phyloP scores from a whole-genome alignment of 371 early-diverging fungal species.

The Rhizomucor miehei region DNA sequence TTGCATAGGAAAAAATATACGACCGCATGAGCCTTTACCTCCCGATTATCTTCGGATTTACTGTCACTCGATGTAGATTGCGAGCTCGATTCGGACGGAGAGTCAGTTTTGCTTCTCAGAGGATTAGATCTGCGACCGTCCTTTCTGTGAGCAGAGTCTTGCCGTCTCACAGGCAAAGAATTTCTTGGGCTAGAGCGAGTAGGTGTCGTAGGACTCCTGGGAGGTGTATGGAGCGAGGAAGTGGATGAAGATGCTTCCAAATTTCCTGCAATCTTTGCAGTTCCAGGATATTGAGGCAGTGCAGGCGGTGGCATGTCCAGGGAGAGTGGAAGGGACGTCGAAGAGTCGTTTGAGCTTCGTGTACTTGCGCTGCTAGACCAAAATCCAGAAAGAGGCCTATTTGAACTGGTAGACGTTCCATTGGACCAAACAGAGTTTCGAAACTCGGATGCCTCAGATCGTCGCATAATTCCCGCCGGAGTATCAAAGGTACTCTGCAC shows the following conservation, averaged over 20 bases:
- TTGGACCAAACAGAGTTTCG: constrained; percentile 31
- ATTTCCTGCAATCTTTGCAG: constrained; percentile 30
- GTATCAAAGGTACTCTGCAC: constrained; percentile 29
- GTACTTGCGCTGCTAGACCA: constrained; percentile 33
- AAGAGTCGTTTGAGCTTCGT: constrained; percentile 33
- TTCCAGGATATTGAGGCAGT: constrained; percentile 37
- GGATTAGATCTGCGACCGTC: not conserved
- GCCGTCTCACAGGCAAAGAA: constrained; percentile 1
- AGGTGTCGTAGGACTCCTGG: constrained; percentile 19
- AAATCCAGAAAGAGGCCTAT: constrained; percentile 23
- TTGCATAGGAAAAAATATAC: too few species aligned
- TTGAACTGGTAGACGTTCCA: constrained; percentile 20
- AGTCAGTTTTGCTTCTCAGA: not conserved
- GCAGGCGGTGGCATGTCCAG: constrained; percentile 13
- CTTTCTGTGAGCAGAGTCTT: constrained; percentile 2
- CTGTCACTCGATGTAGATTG: constrained; percentile 2
- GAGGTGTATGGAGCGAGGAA: constrained; percentile 24
- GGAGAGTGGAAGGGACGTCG: constrained; percentile 19
- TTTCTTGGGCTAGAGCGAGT: constrained; percentile 11
- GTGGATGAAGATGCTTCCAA: constrained; percentile 27
- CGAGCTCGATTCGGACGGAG: not conserved
- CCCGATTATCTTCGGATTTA: not conserved
- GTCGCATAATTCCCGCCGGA: constrained; percentile 18
- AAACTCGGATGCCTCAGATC: constrained; percentile 25
- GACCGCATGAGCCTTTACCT: not conserved